Evolutionary conservation across 2,329 filamentous ascomycete species (phyloP).

Genomic region (Exophiala sideris): DNA sequence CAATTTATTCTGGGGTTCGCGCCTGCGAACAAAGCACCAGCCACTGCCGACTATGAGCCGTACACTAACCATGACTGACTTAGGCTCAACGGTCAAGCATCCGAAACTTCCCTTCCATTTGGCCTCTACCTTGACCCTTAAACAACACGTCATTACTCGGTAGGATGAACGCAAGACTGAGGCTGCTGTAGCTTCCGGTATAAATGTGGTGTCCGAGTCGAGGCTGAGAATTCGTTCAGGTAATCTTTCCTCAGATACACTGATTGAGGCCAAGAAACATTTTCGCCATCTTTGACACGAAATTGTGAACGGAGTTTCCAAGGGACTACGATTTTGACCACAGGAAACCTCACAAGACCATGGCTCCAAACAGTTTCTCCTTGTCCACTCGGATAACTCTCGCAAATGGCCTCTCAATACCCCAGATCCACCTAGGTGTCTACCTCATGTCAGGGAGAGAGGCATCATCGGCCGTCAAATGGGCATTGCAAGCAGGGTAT

Average conservation of each 20-base stretch:
- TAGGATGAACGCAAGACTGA: too few species aligned
- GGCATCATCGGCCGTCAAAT: slow-evolving; percentile 56
- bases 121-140: too few species aligned
- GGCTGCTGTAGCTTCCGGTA: too few species aligned
- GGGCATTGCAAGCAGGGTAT: slow-evolving; percentile 49
- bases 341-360: neutral
- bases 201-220: too few species aligned
- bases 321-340: neutral
- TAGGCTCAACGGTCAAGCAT: too few species aligned
- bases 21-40: neutral
- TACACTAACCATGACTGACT: neutral
- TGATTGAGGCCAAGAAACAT: too few species aligned
- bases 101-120: too few species aligned
- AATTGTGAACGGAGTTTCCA: too few species aligned
- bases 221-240: too few species aligned
- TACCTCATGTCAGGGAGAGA: slow-evolving; percentile 67
- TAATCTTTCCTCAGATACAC: too few species aligned
- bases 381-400: slow-evolving; percentile 44
- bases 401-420: slow-evolving; percentile 64
- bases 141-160: too few species aligned
- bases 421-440: slow-evolving; percentile 69
- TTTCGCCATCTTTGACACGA: too few species aligned
- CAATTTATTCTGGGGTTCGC: neutral
- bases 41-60: neutral
- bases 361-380: slow-evolving; percentile 26